Evolutionary conservation across 1,139 yeast species (phyloP), one percentile per base, ranked within the genome.

Genomic region (Magnusiomyces magnusii): DNA sequence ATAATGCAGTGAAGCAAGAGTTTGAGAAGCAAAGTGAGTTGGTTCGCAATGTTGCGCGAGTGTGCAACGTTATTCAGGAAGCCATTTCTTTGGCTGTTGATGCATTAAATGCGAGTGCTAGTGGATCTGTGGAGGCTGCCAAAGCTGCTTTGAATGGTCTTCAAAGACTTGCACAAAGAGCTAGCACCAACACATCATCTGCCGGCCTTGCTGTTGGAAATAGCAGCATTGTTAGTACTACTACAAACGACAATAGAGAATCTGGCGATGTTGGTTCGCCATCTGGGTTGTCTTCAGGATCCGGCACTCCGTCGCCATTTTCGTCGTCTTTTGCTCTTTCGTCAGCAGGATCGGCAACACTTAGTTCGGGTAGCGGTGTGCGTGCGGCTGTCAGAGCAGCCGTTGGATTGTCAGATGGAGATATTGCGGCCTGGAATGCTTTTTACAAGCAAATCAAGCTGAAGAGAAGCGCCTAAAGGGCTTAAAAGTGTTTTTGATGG

Each of bases 1-100:
- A 78, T 27, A 76, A 72, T 52, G 80, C 81, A 17, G 76, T 79
- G 34, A 80, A 79, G 67, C 82, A 80, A 63, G 83, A 79, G 56
- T 69, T 77, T 56, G 84, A 81, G 62, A 77, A 75, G 62, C 78
- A 71, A 54, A 69, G 71, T 36, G 81, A 78, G 61, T 66, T 69
- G 31, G 64, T 64, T 31, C 63, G 72, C 41, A 70, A 68, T 57
- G 65, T 70, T 2, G 62, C 59, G 31, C 56, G 71, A 17, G 60
- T 69, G 1, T 60, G 68, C 1, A 51, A 50, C 5, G 64, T 63
- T 54, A 67, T 67, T 42, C 61, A 68, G 39, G 64, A 63, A 28
- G 67, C 66, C 17, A 65, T 68, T 44, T 53, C 36, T 2, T 21
- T 53, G 7, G 61, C 62, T 7, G 53, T 54, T 21, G 53, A 27